A percentile compares a stretch with the other conserved stretches of the same genome.
Conservation (phyloP, 2,329 filamentous ascomycete species). For the Microcera coccophila region DNA sequence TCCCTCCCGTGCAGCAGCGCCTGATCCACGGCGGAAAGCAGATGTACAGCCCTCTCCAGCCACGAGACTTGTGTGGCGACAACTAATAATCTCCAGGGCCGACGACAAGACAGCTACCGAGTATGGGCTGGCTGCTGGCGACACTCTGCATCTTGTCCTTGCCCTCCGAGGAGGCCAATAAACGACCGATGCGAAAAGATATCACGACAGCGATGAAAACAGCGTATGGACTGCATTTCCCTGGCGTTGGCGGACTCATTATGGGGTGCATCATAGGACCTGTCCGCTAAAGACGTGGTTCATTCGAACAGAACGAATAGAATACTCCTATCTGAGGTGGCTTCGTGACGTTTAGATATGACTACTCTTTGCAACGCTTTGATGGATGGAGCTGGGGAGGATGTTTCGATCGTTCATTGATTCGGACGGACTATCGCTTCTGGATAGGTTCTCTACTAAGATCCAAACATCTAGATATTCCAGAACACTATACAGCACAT, state of each 20-base stretch:
- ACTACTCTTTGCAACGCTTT: too few species aligned
- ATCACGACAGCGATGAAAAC: too few species aligned
- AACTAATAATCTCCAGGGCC: constrained; percentile 54
- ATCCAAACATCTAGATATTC: neutral
- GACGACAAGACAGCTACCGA: constrained; percentile 92
- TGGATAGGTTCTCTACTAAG: neutral
- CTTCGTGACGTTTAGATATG: too few species aligned
- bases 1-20: constrained; percentile 93
- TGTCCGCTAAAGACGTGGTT: neutral
- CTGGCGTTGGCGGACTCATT: neutral
- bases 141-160: constrained; percentile 91
- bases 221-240: neutral
- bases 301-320: too few species aligned
- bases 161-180: constrained; percentile 74
- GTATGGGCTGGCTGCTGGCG: constrained; percentile 86
- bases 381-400: neutral
- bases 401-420: neutral
- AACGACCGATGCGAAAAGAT: neutral
- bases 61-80: constrained; percentile 5
- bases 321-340: too few species aligned
- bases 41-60: constrained; percentile 57
- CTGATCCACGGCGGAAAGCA: constrained; percentile 97
- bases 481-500: too few species aligned
- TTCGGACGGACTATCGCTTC: neutral
- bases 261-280: neutral